Base-by-base conservation (phyloP, 148 eudicot species). In the Rhododendron mucronatum region DNA sequence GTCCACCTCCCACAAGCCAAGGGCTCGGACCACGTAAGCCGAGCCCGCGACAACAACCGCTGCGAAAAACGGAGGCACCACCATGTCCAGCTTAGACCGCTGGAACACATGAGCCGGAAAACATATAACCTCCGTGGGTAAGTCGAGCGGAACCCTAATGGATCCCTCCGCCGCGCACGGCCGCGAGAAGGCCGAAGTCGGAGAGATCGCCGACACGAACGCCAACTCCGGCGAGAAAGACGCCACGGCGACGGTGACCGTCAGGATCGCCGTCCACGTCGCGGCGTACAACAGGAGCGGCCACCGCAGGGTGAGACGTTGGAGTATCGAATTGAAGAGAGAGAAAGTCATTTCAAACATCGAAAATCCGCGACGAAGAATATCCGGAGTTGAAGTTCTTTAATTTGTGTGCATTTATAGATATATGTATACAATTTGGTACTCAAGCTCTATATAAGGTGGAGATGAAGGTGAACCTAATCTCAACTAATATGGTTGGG, bases 61-160 rank as follows among this genome's bases (percentile, higher is more conserved):
- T 9, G 98, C 95, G 75, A 93, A 96, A 30, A 96, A 69, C 5
- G 95, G 96, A 30, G 98, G 95, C 5, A 93, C 95, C 45, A 96
- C 7, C 74, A 91, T 47, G 78, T 96, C 98, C 82, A 93, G 59
- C 84, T 88, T 88, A 1, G 98, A 92, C 81, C 91, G 83, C 61
- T 84, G 82, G 71, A 94, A 93, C 18, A 90, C 41, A 57, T 89
- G 85, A 13, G 87, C 90, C 23, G 96, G 96, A 44, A 96, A 85
- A 83, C 98, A 94, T 5, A 94, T 86, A 4, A 88, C 87, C 88
- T 92, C 93, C 3, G 89, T 84, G 7, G 98, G 96, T 39, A 90
- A 59, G 44, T 94, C 98, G 23, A 94, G 75, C 8, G 96, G 98
- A 35, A 96, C 90, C 89, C 98, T 91, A 5, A 94, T 73, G 23